Percentiles rank a stretch among this genome's conserved stretches.
Evolutionary conservation across 2,329 filamentous ascomycete genomes (phyloP).

Genomic region (Botrytis hyacinthi): DNA sequence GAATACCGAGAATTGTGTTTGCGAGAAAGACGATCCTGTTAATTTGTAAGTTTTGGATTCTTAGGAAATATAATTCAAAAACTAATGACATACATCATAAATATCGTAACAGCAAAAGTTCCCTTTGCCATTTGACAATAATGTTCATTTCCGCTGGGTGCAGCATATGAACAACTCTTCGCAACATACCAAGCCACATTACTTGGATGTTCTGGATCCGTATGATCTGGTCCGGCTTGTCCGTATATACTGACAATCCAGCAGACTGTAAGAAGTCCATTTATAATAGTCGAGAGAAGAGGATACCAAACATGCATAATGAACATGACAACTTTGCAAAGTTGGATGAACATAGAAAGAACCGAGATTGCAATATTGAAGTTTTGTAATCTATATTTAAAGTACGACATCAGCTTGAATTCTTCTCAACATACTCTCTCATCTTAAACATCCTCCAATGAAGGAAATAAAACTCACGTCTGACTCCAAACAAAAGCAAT

Average conservation of each 20-base stretch:
- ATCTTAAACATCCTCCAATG: not conserved
- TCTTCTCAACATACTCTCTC: not conserved
- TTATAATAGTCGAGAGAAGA: constrained; percentile 58
- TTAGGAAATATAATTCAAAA: not conserved
- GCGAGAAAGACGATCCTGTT: constrained; percentile 57
- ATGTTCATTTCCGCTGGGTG: constrained; percentile 50
- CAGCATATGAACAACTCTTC: constrained; percentile 63
- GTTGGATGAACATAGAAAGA: constrained; percentile 71
- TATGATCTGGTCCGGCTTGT: constrained; percentile 71
- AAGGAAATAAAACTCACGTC: constrained; percentile 53
- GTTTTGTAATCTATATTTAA: constrained; percentile 60
- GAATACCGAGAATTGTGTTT: constrained; percentile 59
- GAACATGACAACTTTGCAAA: constrained; percentile 66
- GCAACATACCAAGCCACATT: constrained; percentile 72
- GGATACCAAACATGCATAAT: constrained; percentile 72
- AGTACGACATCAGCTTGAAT: constrained; percentile 19
- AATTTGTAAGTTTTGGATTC: constrained; percentile 10
- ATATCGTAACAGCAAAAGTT: constrained; percentile 60
- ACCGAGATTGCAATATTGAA: constrained; percentile 77
- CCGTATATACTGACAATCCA: constrained; percentile 67
- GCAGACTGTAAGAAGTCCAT: constrained; percentile 56
- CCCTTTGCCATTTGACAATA: constrained; percentile 69
- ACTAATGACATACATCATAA: constrained; percentile 61
- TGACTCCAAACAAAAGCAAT: constrained; percentile 71
- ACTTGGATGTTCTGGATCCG: constrained; percentile 61